A percentile compares a stretch with the other conserved stretches of the same genome.
Conservation (phyloP, 345 rosid species). For the Hypericum perforatum region DNA sequence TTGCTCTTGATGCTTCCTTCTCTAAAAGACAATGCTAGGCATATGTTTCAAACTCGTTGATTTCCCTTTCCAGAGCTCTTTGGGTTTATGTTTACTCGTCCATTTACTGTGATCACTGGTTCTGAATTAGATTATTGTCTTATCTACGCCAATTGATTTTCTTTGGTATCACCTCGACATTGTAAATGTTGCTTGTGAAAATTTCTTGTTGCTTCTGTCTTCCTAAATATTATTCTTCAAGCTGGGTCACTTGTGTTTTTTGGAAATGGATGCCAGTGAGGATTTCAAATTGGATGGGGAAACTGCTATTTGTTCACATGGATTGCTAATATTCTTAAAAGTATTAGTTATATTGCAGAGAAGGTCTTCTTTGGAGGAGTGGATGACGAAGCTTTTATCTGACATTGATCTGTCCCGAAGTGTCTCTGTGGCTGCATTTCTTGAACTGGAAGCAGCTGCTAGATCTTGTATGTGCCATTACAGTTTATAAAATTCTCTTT, state of each 20-base stretch:
- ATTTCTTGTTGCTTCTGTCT: too few species aligned
- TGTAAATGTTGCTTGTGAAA: too few species aligned
- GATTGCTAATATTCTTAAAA: slow-evolving; percentile 31
- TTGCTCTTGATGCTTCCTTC: too few species aligned
- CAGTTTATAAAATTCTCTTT: slow-evolving; percentile 16
- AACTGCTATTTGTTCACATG: not conserved
- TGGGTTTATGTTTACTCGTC: not conserved
- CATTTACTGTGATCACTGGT: not conserved
- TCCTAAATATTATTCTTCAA: too few species aligned
- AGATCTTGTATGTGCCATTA: slow-evolving; percentile 74
- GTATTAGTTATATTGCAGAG: slow-evolving; percentile 64
- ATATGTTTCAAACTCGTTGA: slow-evolving; percentile 9
- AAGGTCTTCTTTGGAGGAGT: slow-evolving; percentile 88
- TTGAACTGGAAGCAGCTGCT: slow-evolving; percentile 96
- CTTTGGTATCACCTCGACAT: too few species aligned
- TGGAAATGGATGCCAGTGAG: too few species aligned
- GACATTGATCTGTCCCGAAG: slow-evolving; percentile 94
- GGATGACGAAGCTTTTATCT: slow-evolving; percentile 88
- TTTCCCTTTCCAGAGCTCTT: not conserved
- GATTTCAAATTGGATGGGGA: not conserved
- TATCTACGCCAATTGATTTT: too few species aligned
- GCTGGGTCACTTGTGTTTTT: too few species aligned
- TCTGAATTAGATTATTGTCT: not conserved
- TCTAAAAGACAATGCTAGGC: too few species aligned
- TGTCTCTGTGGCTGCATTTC: slow-evolving; percentile 80